Percentiles rank a stretch among this genome's conserved stretches.
Evolutionary conservation across 176 grass and related monocot genomes (phyloP).

Genomic region (Pharus latifolius): DNA sequence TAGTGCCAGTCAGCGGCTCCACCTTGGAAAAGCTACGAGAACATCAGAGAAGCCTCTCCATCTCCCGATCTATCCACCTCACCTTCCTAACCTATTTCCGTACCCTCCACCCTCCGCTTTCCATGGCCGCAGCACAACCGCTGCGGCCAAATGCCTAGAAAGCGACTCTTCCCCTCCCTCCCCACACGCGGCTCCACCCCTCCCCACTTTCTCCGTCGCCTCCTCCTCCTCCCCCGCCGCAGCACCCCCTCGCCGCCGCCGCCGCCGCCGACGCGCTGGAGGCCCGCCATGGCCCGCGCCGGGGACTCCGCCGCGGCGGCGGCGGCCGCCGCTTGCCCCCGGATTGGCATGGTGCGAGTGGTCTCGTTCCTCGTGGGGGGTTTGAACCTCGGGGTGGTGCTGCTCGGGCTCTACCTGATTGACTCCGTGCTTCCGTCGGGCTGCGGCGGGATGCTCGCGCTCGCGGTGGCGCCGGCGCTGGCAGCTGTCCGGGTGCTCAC

Average conservation of each 20-base stretch:
- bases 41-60: too few species aligned
- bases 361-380: slow-evolving; percentile 61
- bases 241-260: slow-evolving; percentile 23
- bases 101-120: slow-evolving; percentile 9
- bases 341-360: slow-evolving; percentile 65
- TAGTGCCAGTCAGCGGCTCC: background rate
- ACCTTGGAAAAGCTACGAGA: too few species aligned
- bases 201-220: slow-evolving; percentile 23
- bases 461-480: slow-evolving; percentile 32
- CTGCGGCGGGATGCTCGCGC: slow-evolving; percentile 33
- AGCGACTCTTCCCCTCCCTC: slow-evolving; percentile 24
- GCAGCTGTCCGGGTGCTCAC: slow-evolving; percentile 60
- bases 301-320: slow-evolving; percentile 3
- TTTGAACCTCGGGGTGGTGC: slow-evolving; percentile 51
- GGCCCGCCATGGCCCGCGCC: slow-evolving; percentile 25
- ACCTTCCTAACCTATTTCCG: slow-evolving; percentile 10
- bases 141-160: slow-evolving; percentile 34
- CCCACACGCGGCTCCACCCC: slow-evolving; percentile 21
- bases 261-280: slow-evolving; percentile 18
- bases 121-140: slow-evolving; percentile 29
- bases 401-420: slow-evolving; percentile 55
- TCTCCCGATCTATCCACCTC: background rate
- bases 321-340: slow-evolving; percentile 23
- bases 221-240: slow-evolving; percentile 35
- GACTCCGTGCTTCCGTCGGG: slow-evolving; percentile 25